phyloP scores from a whole-genome alignment of 1,139 yeast species.

The Magnusiomyces paraingens region DNA sequence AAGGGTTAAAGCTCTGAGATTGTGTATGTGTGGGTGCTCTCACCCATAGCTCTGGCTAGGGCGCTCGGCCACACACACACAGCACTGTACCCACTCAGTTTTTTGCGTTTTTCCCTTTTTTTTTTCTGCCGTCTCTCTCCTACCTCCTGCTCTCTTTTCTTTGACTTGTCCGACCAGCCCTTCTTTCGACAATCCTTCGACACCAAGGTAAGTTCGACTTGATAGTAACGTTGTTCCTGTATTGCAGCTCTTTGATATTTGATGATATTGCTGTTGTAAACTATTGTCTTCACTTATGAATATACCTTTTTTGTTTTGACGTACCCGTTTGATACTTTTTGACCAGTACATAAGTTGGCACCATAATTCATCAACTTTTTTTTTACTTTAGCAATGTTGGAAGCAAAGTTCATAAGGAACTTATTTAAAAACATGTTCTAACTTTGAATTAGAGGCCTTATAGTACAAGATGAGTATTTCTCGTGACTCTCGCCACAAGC shows the following conservation, averaged over 20 bases:
- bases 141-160: not conserved
- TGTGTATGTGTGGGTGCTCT: too few species aligned
- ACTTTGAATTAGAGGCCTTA: conserved; percentile 1
- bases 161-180: conserved; percentile 5
- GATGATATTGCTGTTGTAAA: too few species aligned
- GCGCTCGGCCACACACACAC: not conserved
- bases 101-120: conserved; percentile 1
- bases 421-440: not conserved
- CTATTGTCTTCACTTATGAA: too few species aligned
- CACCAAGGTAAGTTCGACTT: conserved; percentile 5
- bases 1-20: too few species aligned
- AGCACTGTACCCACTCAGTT: conserved; percentile 4
- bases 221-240: too few species aligned
- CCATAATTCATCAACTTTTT: not conserved
- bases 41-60: too few species aligned
- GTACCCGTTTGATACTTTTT: too few species aligned
- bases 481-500: conserved; percentile 99
- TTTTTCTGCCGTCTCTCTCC: not conserved
- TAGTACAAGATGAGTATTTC: conserved; percentile 85
- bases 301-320: too few species aligned
- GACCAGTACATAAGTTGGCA: too few species aligned
- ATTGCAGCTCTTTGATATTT: too few species aligned
- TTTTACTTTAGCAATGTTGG: not conserved
- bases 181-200: conserved; percentile 7
- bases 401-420: not conserved